Evolutionary conservation across 768 basidiomycete species (phyloP).

Genomic region (Termitomyces sp.): DNA sequence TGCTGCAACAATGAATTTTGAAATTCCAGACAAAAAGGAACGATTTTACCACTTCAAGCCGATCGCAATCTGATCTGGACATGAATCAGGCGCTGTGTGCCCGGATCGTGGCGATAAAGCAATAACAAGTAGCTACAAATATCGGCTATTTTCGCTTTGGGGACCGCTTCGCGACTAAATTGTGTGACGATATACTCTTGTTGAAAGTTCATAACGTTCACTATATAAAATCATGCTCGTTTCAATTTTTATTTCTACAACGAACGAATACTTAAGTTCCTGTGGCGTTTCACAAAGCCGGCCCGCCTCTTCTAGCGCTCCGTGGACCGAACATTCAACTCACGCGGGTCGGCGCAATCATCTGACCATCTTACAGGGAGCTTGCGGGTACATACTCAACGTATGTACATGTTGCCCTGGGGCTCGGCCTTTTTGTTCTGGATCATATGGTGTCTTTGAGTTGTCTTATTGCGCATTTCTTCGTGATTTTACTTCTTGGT

Average conservation of each 20-base stretch:
- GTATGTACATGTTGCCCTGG: neutral
- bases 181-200: too few species aligned
- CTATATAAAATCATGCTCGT: too few species aligned
- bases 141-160: neutral
- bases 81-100: neutral
- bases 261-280: neutral
- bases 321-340: neutral
- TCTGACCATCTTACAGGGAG: constrained; percentile 7
- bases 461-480: neutral
- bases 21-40: constrained; percentile 18
- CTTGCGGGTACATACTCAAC: neutral
- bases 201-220: neutral
- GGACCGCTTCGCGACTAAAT: too few species aligned
- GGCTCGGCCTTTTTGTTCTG: neutral
- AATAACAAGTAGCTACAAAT: neutral
- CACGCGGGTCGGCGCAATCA: constrained; percentile 2
- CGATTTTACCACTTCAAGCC: constrained; percentile 19
- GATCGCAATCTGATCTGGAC: constrained; percentile 10
- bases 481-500: constrained; percentile 1
- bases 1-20: constrained; percentile 1
- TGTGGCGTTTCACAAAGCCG: neutral
- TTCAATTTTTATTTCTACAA: neutral
- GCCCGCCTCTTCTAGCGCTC: neutral
- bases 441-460: neutral
- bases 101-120: constrained; percentile 4